Conservation (phyloP, 1,284 basidiomycete species). For the Gymnopus androsaceus region DNA sequence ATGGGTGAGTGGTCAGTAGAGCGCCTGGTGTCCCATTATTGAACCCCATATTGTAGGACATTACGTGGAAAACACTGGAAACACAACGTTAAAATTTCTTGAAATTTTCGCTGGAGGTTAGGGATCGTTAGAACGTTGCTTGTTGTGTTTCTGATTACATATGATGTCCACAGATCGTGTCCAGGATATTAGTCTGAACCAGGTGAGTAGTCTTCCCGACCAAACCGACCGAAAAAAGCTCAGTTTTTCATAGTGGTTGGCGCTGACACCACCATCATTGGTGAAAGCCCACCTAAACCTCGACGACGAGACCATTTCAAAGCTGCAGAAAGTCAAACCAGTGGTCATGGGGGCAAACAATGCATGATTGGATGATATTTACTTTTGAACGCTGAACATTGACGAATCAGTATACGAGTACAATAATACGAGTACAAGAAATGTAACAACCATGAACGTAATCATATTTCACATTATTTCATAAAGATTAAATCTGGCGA, state of each 20-base stretch:
- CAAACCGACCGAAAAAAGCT: background rate
- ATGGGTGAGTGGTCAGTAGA: slow-evolving; percentile 51
- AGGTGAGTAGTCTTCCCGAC: slow-evolving; percentile 36
- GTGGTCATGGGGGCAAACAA: too few species aligned
- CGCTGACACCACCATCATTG: slow-evolving; percentile 60
- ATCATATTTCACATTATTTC: too few species aligned
- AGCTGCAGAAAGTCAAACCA: slow-evolving; percentile 56
- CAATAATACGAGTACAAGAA: too few species aligned
- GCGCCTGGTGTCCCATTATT: background rate
- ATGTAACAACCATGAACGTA: too few species aligned
- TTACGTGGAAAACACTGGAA: slow-evolving; percentile 73
- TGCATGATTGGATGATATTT: slow-evolving; percentile 35
- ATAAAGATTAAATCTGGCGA: too few species aligned
- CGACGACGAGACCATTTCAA: slow-evolving; percentile 51
- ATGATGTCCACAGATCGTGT: slow-evolving; percentile 42
- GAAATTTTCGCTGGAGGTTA: slow-evolving; percentile 65
- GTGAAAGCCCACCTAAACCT: slow-evolving; percentile 64
- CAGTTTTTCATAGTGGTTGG: slow-evolving; percentile 54
- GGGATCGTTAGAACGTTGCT: slow-evolving; percentile 15
- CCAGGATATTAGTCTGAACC: slow-evolving; percentile 65
- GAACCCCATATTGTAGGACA: slow-evolving; percentile 42
- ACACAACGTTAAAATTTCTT: slow-evolving; percentile 60
- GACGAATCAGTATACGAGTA: too few species aligned
- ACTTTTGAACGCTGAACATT: background rate
- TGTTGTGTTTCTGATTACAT: slow-evolving; percentile 6